Conservation (phyloP, 192 early-diverging fungal genomes). For the Backusella tuberculispora region DNA sequence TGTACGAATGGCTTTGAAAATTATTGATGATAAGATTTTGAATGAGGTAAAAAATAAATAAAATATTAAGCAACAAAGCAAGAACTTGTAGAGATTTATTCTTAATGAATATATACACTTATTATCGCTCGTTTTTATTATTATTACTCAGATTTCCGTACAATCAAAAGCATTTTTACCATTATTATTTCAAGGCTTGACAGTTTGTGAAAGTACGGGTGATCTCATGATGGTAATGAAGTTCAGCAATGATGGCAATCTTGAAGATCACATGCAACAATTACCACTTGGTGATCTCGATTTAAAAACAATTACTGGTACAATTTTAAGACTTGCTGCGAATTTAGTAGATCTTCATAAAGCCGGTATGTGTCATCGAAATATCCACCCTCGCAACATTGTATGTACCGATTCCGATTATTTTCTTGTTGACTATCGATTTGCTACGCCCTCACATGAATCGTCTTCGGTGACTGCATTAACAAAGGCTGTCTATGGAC, state of each 20-base stretch:
- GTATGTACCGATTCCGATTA: conserved; percentile 42
- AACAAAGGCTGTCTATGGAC: conserved; percentile 40
- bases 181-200: conserved; percentile 43
- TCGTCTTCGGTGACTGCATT: conserved; percentile 33
- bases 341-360: conserved; percentile 37
- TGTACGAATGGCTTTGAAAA: conserved; percentile 37
- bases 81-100: neutral
- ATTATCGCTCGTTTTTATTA: neutral
- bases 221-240: conserved; percentile 50
- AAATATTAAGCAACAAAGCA: neutral
- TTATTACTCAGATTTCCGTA: conserved; percentile 19
- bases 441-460: conserved; percentile 31
- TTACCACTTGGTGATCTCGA: conserved; percentile 34
- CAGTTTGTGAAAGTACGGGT: conserved; percentile 41
- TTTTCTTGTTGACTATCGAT: conserved; percentile 43
- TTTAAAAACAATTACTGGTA: conserved; percentile 36
- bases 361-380: conserved; percentile 36
- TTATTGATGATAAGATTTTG: conserved; percentile 41
- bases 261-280: conserved; percentile 40
- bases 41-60: conserved; percentile 33
- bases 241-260: conserved; percentile 41
- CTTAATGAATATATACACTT: neutral
- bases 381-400: conserved; percentile 42
- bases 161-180: conserved; percentile 39
- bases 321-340: conserved; percentile 38